Evolutionary conservation across 352 stramenopile species (phyloP), one percentile per base, ranked within the genome.

Genomic region (Phytophthora citrophthora): DNA sequence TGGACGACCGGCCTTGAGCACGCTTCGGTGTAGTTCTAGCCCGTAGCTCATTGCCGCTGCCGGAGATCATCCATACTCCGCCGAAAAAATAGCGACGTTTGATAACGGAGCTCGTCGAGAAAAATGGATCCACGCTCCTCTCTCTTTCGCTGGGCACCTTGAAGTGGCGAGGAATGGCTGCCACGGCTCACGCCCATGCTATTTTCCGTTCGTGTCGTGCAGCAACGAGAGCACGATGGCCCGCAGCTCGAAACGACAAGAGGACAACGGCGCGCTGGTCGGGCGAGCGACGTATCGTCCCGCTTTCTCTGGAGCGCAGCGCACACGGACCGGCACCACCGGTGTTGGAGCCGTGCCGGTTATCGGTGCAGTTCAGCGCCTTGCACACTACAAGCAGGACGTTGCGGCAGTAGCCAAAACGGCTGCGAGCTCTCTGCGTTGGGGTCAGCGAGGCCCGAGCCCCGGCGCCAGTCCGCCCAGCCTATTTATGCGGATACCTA

Each of bases 381-480:
- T 36, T 49, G 18, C 16, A 51, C 45, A 27, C n/a, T 24, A 24
- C n/a, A 51, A 49, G 5, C 49, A 23, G n/a, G 5, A 45, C 29
- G 11, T 47, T 48, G 12, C 58, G 47, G 49, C 58, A 59, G 24
- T 31, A 20, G 39, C 24, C 23, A 59, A 65, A 58, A 53, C 57
- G 57, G 29, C 58, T 36, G 48, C 38, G 34, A 44, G 43, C 55
- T 66, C 48, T 71, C 54, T 61, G 36, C 46, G 44, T 34, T 57
- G 53, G 57, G 49, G 53, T 41, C 59, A 73, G 64, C 44, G 23
- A 54, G 41, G n/a, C 62, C 44, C 54, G n/a, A 70, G 54, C 46
- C 46, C 34, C 24, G 45, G 52, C 52, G 32, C 36, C 24, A 56
- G 52, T 68, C 36, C 27, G 29, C 38, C 49, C 41, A 50, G 40